Evolutionary conservation across 345 rosid species (phyloP).

Genomic region (Trapa bicornis): DNA sequence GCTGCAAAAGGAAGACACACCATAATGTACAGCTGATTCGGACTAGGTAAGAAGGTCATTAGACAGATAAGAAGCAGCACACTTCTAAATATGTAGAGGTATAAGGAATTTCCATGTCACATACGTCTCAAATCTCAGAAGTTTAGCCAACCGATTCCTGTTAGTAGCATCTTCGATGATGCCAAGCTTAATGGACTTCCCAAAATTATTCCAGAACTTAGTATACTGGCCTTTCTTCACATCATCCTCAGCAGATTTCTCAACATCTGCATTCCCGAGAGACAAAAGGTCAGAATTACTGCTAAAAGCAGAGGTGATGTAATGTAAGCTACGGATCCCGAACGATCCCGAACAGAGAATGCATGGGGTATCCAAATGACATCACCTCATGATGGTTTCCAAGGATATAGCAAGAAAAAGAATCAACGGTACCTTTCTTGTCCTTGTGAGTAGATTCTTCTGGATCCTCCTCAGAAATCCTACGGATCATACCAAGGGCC

Average conservation of each 20-base stretch:
- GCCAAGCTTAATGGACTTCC: conserved; percentile 92
- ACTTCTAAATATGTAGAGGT: background rate
- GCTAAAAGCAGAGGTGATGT: background rate
- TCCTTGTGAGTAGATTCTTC: conserved; percentile 65
- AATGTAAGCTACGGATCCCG: no score
- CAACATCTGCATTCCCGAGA: conserved; percentile 35
- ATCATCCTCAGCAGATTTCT: conserved; percentile 40
- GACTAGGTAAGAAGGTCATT: background rate
- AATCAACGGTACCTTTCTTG: conserved; percentile 42
- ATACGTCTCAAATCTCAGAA: conserved; percentile 38
- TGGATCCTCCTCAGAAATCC: conserved; percentile 84
- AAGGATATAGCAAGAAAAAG: background rate
- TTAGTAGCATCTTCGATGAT: conserved; percentile 94
- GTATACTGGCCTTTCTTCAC: conserved; percentile 88
- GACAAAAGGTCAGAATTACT: background rate
- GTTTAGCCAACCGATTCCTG: conserved; percentile 88
- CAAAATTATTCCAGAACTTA: conserved; percentile 95
- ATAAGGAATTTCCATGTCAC: background rate
- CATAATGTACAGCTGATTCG: background rate
- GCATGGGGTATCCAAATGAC: background rate
- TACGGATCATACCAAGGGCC: conserved; percentile 94
- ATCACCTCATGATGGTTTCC: background rate
- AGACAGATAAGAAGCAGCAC: background rate
- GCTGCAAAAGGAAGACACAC: conserved; percentile 25
- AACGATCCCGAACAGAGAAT: background rate